Evolutionary conservation across 306 rosid genomes (phyloP).

Genomic region (Prunus armeniaca): DNA sequence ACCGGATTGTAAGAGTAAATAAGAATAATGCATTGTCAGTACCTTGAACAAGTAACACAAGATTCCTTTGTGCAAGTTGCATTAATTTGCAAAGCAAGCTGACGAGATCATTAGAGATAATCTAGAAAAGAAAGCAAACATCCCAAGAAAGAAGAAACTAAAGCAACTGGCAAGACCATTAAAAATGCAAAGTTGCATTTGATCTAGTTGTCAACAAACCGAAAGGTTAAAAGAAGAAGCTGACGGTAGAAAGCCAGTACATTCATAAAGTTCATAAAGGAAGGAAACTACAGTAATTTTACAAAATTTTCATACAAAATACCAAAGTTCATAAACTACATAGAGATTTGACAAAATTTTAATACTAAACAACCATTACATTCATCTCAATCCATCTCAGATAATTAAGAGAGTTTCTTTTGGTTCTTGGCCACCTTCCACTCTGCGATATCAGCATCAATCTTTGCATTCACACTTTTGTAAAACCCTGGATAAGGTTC

Average conservation of each 20-base stretch:
- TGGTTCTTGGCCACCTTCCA: conserved; percentile 50
- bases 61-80: not conserved
- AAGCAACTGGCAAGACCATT: not conserved
- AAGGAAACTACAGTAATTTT: no score
- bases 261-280: not conserved
- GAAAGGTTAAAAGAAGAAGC: no score
- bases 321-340: no score
- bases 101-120: not conserved
- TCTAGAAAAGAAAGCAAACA: not conserved
- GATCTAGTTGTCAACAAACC: not conserved
- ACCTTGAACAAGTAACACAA: not conserved
- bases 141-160: not conserved
- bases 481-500: conserved; percentile 83
- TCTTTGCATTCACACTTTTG: conserved; percentile 47
- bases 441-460: conserved; percentile 50
- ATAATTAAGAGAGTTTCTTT: conserved; percentile 47
- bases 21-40: not conserved
- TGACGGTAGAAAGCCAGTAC: not conserved
- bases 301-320: no score
- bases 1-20: no score
- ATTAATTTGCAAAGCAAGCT: not conserved
- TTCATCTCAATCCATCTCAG: not conserved
- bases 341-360: no score
- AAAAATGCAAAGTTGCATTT: not conserved
- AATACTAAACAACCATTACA: no score